These are phyloP conservation scores for Bipolaris cookei DNA, from an alignment of 2,329 filamentous ascomycete species.

Conservation along the genomic window DNA sequence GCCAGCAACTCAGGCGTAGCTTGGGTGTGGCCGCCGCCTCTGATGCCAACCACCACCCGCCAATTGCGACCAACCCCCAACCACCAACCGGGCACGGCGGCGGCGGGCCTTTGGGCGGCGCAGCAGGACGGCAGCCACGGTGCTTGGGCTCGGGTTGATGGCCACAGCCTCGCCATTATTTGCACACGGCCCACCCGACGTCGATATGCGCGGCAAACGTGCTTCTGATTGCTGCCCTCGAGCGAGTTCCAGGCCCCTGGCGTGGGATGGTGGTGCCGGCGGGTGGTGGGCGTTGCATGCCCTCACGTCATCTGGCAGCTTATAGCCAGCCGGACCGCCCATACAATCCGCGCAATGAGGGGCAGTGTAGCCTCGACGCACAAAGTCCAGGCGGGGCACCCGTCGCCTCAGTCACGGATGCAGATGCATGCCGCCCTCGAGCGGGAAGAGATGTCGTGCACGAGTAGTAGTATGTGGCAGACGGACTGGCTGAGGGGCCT, in stretches of 20 bases:
- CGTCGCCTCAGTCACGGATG: constrained; percentile 17
- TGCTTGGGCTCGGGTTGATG: constrained; percentile 20
- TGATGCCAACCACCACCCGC: constrained; percentile 7
- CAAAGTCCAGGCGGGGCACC: constrained; percentile 24
- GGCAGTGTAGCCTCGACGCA: constrained; percentile 22
- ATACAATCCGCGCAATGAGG: constrained; percentile 24
- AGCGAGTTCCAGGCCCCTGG: constrained; percentile 51
- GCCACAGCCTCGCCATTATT: constrained; percentile 22
- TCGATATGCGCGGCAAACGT: constrained; percentile 51
- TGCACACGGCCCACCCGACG: constrained; percentile 23
- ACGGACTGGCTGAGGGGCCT: too few species aligned
- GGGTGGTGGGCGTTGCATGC: constrained; percentile 18
- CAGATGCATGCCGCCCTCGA: constrained; percentile 21
- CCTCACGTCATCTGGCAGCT: constrained; percentile 37
- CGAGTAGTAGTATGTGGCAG: background rate
- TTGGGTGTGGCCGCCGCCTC: constrained; percentile 4
- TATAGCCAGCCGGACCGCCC: constrained; percentile 14
- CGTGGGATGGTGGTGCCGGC: constrained; percentile 23
- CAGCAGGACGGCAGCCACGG: constrained; percentile 9
- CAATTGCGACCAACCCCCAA: too few species aligned
- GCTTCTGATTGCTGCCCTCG: constrained; percentile 75
- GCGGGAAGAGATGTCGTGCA: constrained; percentile 12
- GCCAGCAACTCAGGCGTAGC: background rate
- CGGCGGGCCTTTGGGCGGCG: too few species aligned
- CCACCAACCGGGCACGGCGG: too few species aligned